A percentile compares a stretch with the other conserved stretches of the same genome.
These are phyloP conservation scores for Naganishia friedmannii DNA, from an alignment of 768 basidiomycete species.

Conservation along the genomic window DNA sequence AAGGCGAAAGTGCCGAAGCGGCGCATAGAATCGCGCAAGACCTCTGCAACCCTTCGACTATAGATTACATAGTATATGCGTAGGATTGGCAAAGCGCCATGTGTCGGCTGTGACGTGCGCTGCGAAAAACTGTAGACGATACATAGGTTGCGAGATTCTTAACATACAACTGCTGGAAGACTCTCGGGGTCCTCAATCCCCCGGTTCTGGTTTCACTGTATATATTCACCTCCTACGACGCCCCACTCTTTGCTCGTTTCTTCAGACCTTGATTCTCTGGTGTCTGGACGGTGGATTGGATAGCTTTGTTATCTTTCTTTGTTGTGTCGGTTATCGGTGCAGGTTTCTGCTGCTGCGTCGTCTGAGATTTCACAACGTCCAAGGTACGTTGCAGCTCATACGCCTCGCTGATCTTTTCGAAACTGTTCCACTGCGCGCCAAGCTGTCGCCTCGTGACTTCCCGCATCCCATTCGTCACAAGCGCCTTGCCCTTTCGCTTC, in stretches of 20 bases:
- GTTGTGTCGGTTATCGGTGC: too few relatives aligned
- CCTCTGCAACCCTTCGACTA: background rate
- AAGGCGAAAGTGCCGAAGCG: background rate
- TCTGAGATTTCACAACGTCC: background rate
- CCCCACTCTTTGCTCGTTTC: background rate
- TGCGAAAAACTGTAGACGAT: background rate
- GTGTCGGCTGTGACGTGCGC: background rate
- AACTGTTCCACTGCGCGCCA: constrained; percentile 6
- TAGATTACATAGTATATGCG: background rate
- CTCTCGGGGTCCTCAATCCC: background rate
- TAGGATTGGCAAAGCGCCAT: background rate
- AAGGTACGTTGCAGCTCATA: constrained; percentile 5
- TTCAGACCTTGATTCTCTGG: background rate
- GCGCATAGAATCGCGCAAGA: constrained; percentile 6
- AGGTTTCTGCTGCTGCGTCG: background rate
- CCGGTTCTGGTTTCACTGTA: background rate
- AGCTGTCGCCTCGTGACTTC: constrained; percentile 9
- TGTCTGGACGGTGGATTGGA: background rate
- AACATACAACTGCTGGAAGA: background rate
- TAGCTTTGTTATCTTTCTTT: background rate
- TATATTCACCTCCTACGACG: background rate
- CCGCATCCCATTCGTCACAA: constrained; percentile 20
- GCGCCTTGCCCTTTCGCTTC: constrained; percentile 12
- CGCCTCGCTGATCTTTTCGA: constrained; percentile 15
- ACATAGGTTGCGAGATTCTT: background rate